Percentiles rank a stretch among this genome's conserved stretches.
phyloP scores from a whole-genome alignment of 768 basidiomycete species.

The Boletus subcaerulescens region DNA sequence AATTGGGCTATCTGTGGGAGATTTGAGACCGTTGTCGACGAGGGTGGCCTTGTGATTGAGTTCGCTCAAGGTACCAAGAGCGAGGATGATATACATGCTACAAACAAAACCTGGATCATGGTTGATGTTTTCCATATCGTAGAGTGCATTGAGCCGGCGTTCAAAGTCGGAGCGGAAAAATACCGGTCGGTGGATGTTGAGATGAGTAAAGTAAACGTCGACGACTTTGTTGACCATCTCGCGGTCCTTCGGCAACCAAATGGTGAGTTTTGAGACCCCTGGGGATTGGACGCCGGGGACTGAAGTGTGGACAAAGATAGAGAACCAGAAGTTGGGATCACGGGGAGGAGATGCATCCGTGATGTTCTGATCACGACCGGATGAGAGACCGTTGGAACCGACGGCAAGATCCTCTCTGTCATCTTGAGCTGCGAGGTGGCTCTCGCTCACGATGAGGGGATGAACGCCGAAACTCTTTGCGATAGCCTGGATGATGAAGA shows the following conservation, averaged over 20 bases:
- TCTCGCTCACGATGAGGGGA: slow-evolving; percentile 62
- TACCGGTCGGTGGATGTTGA: slow-evolving; percentile 79
- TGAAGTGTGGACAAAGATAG: slow-evolving; percentile 51
- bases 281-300: slow-evolving; percentile 24
- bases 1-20: slow-evolving; percentile 31
- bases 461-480: slow-evolving; percentile 81
- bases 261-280: slow-evolving; percentile 32
- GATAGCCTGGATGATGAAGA: slow-evolving; percentile 44
- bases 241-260: slow-evolving; percentile 79
- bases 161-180: slow-evolving; percentile 70
- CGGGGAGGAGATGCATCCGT: slow-evolving; percentile 56
- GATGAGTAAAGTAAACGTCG: slow-evolving; percentile 69
- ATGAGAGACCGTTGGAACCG: slow-evolving; percentile 66
- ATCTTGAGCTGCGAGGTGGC: slow-evolving; percentile 47
- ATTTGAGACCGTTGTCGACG: slow-evolving; percentile 44
- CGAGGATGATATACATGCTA: slow-evolving; percentile 73
- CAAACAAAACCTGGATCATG: slow-evolving; percentile 79
- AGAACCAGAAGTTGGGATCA: slow-evolving; percentile 59
- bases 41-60: slow-evolving; percentile 68
- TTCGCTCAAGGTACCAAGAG: slow-evolving; percentile 79
- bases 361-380: slow-evolving; percentile 62
- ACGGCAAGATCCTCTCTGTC: slow-evolving; percentile 78
- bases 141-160: slow-evolving; percentile 60
- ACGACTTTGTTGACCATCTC: slow-evolving; percentile 59
- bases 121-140: slow-evolving; percentile 49